Base-by-base conservation (phyloP, 768 basidiomycete species). In the Asterophora lycoperdoides region DNA sequence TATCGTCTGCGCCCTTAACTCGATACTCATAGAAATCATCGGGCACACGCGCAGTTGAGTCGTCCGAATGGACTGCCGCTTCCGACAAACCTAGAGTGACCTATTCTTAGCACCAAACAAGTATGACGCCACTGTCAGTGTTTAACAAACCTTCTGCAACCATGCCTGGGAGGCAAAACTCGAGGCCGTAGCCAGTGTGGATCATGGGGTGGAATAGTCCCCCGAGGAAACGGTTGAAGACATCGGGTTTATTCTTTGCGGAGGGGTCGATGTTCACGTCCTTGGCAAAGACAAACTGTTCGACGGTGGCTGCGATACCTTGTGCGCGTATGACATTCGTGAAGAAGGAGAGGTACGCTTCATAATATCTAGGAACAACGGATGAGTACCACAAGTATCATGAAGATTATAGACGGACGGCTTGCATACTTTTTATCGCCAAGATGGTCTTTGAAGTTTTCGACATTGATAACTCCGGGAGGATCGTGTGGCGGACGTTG, bases 191-290 rank as follows among this genome's bases (percentile, higher is more conserved):
- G 18, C 81, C 84, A 1, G 67, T 55, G 56, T 87, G 84, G 41
- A 88, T 86, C 41, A 85, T 51, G 0, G 86, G 83, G 58, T 89
- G 86, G 4, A 86, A 13, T 1, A 84, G 57, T 2, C 81, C 83
- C 0, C 71, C 70, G 3, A 83, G 36, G 57, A 83, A 74, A 14
- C 83, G 76, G 33, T 70, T 72, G n/a, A 86, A 59, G 57, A 69
- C 64, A 32, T 60, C 55, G 7, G 78, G 76, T 15, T 56, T 44
- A 19, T 73, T 68, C 18, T 60, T 55, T 0, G 60, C 58, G 8
- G 57, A 61, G 55, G 64, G 53, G 18, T 62, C 64, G 37, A 70
- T 68, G 41, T 81, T 83, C 43, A 66, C 73, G 19, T 73, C 64
- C 11, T 60, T 53, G 14, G 80, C 75, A 58, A 85, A 80, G 9